Base-by-base conservation (phyloP, 768 basidiomycete genomes). In the Psilocybe cubensis region DNA sequence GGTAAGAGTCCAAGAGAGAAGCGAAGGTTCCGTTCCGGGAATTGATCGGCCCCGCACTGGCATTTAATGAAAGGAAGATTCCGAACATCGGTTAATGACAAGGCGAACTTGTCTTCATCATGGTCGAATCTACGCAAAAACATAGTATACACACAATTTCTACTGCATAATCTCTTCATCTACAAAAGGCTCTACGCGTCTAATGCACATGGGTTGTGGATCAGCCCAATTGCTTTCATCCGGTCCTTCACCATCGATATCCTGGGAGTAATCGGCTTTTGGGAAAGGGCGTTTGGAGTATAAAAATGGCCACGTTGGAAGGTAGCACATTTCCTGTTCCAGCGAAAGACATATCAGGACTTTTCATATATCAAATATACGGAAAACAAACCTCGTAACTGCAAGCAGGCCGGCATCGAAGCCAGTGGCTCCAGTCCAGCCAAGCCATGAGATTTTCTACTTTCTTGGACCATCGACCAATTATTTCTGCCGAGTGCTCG, bases 341-440 rank as follows among this genome's bases (percentile, higher is more conserved):
- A 51, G 21, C 14, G 48, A 18, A 25, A 23, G 40, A 40, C 10
- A 3, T 23, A 40, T n/a, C 28, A 38, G 17, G 29, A 41, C 23
- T 21, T 23, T 20, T 28, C 23, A 6, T 24, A n/a, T 23, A 18
- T 23, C n/a, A 18, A 4, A 4, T 45, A 31, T 33, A 11, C 40
- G n/a, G n/a, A n/a, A n/a, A n/a, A n/a, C n/a, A n/a, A n/a, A 83
- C 83, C 70, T 83, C 77, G 27, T 69, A 66, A 10, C 63, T 64
- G 68, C 84, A 85, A 1, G 64, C 74, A 28, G 83, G 82, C 1
- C 65, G 67, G 49, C 83, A 84, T 41, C 70, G 78, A 1, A 76
- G 61, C 83, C 83, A 85, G 7, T 74, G 66, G 40, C 68, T 74
- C 83, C 83, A 85, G 57, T 79, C 83, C 1, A 85, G 66, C 83